phyloP scores from a whole-genome alignment of 495 filamentous ascomycete species.

The Trichoderma gamsii region DNA sequence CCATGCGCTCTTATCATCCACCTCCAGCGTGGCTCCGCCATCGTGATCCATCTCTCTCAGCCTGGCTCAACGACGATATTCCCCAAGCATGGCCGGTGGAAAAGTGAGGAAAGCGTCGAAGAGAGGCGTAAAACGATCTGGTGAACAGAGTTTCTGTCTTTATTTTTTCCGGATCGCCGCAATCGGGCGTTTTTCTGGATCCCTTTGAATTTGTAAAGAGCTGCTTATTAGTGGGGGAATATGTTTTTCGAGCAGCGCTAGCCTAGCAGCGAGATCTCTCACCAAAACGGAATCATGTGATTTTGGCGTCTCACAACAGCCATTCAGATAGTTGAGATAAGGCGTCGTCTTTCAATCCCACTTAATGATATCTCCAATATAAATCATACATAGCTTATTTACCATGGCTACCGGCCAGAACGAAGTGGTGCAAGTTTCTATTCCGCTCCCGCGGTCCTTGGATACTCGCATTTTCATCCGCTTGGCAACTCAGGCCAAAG shows the following conservation, averaged over 20 bases:
- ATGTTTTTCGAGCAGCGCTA: background rate
- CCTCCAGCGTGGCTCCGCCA: conserved; percentile 4
- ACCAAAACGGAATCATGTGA: conserved; percentile 1
- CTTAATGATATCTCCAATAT: background rate
- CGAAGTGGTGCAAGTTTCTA: conserved; percentile 52
- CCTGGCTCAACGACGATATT: conserved; percentile 19
- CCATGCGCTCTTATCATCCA: conserved; percentile 42
- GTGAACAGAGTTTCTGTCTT: background rate
- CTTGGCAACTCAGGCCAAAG: conserved; percentile 61
- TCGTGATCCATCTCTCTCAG: conserved; percentile 14
- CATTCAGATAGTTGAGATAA: background rate
- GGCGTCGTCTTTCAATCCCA: background rate
- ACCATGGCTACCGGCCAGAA: background rate
- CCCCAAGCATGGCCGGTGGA: background rate
- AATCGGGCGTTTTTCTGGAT: conserved; percentile 4
- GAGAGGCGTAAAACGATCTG: background rate
- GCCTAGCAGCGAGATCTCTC: conserved; percentile 2
- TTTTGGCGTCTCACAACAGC: background rate
- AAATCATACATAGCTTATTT: background rate
- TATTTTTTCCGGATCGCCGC: conserved; percentile 6
- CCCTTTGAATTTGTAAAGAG: background rate
- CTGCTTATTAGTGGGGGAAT: background rate
- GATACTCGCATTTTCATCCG: conserved; percentile 77
- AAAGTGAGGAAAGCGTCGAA: background rate
- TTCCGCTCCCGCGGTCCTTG: conserved; percentile 67